Evolutionary conservation across 1,284 basidiomycete genomes (phyloP).

Genomic region (Exsudoporus floridanus): DNA sequence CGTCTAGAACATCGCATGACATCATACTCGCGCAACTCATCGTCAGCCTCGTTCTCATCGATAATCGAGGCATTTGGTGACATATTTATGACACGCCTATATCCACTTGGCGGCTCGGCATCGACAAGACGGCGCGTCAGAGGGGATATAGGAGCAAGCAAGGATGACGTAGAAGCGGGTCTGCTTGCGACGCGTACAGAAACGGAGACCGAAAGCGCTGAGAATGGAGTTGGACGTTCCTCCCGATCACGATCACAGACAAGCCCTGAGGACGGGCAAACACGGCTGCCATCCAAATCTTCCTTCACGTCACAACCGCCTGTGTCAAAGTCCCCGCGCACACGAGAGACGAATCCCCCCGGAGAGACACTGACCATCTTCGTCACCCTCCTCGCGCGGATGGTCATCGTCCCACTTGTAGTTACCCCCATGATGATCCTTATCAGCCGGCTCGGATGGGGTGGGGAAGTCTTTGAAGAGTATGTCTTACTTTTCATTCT

Average conservation of each 20-base stretch:
- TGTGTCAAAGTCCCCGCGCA: not conserved
- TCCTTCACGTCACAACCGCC: not conserved
- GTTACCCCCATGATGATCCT: slow-evolving; percentile 72
- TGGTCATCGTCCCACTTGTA: slow-evolving; percentile 82
- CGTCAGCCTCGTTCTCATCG: slow-evolving; percentile 34
- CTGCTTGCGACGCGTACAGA: slow-evolving; percentile 6
- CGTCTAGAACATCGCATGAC: not conserved
- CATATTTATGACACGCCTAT: slow-evolving; percentile 37
- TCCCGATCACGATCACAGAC: slow-evolving; percentile 1
- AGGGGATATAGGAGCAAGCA: not conserved
- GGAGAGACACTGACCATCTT: slow-evolving; percentile 83
- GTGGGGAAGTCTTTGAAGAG: slow-evolving; percentile 63
- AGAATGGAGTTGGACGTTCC: not conserved
- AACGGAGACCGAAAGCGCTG: not conserved
- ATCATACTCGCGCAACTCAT: slow-evolving; percentile 15
- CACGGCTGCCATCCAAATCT: not conserved
- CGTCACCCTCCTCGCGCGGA: slow-evolving; percentile 75
- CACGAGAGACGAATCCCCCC: slow-evolving; percentile 24
- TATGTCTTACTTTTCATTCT: slow-evolving; percentile 41
- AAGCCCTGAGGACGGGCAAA: not conserved
- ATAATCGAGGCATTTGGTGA: slow-evolving; percentile 43
- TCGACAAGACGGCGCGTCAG: not conserved
- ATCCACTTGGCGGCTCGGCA: not conserved
- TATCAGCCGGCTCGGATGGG: slow-evolving; percentile 47
- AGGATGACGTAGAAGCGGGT: slow-evolving; percentile 15